phyloP scores from a whole-genome alignment of 495 filamentous ascomycete genomes.

The Aspergillus asperescens region DNA sequence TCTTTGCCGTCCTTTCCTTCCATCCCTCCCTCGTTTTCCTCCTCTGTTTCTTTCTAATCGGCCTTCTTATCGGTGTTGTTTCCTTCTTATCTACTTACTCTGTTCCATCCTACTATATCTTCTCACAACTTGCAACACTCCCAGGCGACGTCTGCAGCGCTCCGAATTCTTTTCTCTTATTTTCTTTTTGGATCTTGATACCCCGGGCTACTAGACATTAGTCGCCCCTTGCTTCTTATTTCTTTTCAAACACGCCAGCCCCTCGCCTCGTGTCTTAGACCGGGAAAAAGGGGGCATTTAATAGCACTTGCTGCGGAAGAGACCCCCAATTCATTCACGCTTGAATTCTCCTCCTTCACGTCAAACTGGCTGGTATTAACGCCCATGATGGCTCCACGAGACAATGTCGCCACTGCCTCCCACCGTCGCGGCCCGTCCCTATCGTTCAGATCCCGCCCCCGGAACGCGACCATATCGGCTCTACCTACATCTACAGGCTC shows the following conservation, averaged over 20 bases:
- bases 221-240: slow-evolving; percentile 15
- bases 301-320: neutral
- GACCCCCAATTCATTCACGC: neutral
- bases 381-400: slow-evolving; percentile 36
- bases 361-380: slow-evolving; percentile 3
- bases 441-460: slow-evolving; percentile 32
- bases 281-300: slow-evolving; percentile 9
- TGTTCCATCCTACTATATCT: neutral
- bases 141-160: neutral
- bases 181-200: slow-evolving; percentile 6
- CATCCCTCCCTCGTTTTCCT: neutral
- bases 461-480: slow-evolving; percentile 27
- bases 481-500: slow-evolving; percentile 13
- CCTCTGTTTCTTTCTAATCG: neutral
- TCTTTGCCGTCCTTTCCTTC: neutral
- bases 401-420: slow-evolving; percentile 22
- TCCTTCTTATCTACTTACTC: neutral
- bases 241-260: slow-evolving; percentile 1
- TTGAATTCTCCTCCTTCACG: neutral
- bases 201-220: slow-evolving; percentile 8
- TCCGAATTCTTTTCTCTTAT: neutral
- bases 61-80: slow-evolving; percentile 1
- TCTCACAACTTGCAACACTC: neutral
- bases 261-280: slow-evolving; percentile 5
- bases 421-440: slow-evolving; percentile 36